Evolutionary conservation across 345 rosid genomes (phyloP), one percentile per base, ranked within the genome.

Genomic region (Alliaria petiolata): DNA sequence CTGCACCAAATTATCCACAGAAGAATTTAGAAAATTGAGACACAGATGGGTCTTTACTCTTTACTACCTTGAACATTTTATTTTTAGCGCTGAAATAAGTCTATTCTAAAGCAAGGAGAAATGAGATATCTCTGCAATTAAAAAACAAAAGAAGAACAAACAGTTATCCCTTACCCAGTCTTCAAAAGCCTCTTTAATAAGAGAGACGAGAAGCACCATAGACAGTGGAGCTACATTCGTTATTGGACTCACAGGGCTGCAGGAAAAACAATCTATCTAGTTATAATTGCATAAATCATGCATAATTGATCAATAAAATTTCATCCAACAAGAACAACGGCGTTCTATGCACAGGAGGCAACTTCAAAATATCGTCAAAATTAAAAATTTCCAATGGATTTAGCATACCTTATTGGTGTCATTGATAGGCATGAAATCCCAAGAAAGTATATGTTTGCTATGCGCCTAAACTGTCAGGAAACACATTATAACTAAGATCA

Each of bases 401-500:
- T 19, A 30, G 59, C 63, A 50, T 85, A 92, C 99, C 99, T 95
- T 81, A 92, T 90, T 34, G 98, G 98, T 43, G 98, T 92, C 76
- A 90, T 84, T 3, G 99, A 95, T 73, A 95, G 84, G 78, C 90
- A 88, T 39, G 99, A 92, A 65, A 95, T 93, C 81, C 88, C 82
- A 68, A 95, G 93, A 76, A 95, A 92, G 89, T 95, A 95, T 52
- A 86, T 79, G 78, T 95, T 95, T 16, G 99, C 99, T 60, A 95
- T 97, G 83, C 98, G 98, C 83, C 99, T 90, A 82, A 95, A 95
- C 99, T 92, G 98, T 81, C 88, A 88, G 57, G 70, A 75, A 84
- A 80, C 26, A 82, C 62, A 72, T 25, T 31, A 62, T 43, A 64
- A 68, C 65, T 69, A 62, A 69, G 39, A 69, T 76, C 61, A 30